Conservation (phyloP, 2,329 filamentous ascomycete species). For the Tolypocladium cylindrosporum region DNA sequence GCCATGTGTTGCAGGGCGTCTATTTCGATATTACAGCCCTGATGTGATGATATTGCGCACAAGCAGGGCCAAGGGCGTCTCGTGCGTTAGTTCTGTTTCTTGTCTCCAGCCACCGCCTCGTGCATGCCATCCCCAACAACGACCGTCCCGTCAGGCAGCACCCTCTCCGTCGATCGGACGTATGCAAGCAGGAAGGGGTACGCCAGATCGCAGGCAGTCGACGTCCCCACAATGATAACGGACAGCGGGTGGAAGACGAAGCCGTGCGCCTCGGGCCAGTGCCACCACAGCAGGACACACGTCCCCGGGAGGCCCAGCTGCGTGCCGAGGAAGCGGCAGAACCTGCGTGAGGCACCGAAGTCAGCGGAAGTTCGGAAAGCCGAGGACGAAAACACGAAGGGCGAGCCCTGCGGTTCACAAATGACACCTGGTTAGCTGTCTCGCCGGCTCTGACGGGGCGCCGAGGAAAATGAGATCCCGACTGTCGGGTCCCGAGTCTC, state of each 20-base stretch:
- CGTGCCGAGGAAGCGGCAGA: slow-evolving; percentile 31
- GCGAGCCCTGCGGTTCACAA: neutral
- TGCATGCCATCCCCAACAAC: slow-evolving; percentile 10
- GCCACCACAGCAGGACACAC: slow-evolving; percentile 34
- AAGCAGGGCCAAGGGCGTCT: neutral
- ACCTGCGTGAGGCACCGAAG: slow-evolving; percentile 18
- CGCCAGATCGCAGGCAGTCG: slow-evolving; percentile 29
- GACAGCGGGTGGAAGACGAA: slow-evolving; percentile 33
- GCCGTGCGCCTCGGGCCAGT: slow-evolving; percentile 39
- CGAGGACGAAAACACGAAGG: neutral
- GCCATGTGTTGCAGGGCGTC: neutral
- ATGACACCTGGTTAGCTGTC: neutral
- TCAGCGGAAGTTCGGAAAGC: neutral
- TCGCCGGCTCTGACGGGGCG: neutral
- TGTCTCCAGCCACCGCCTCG: slow-evolving; percentile 4
- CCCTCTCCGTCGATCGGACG: slow-evolving; percentile 26
- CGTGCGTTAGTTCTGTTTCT: slow-evolving; percentile 9
- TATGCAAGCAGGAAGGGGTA: slow-evolving; percentile 33
- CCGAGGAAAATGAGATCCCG: neutral
- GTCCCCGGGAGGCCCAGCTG: slow-evolving; percentile 28
- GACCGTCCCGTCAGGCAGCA: slow-evolving; percentile 26
- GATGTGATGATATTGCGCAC: neutral
- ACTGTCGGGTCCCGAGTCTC: neutral
- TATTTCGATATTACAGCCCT: neutral
- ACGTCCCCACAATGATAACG: slow-evolving; percentile 29